Evolutionary conservation across 805 yeast genomes (phyloP), one percentile per base, ranked within the genome.

Genomic region (Candida bentonensis): DNA sequence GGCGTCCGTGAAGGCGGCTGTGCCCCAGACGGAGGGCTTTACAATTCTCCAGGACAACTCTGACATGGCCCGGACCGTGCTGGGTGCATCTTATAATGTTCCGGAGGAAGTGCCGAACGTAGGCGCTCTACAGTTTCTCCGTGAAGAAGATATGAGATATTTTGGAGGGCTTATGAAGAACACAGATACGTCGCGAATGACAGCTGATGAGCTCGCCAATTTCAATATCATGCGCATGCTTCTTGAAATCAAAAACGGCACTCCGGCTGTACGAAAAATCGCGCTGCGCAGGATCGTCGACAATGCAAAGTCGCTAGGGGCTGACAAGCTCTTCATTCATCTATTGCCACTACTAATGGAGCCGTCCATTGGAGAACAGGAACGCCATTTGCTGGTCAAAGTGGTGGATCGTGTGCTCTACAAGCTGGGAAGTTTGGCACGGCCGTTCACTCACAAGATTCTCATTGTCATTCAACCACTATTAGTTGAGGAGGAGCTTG

Each of bases 321-420:
- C 95, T 0, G 71, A 74, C 41, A 55, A 76, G 0, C 59, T 88
- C 15, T 79, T 88, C 53, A 73, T 76, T 46, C 78, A 76, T 47
- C 68, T 85, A n/a, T 64, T 88, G 15, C 95, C 96, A 0, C 61
- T 89, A 22, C 62, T 88, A 39, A 64, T 81, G 56, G 95, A 85
- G 49, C 76, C 76, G 33, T 60, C 73, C 2, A 61, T 87, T 22
- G 89, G 79, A 50, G 92, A 83, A 41, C 82, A 78, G 50, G 96
- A 89, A 59, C 70, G 95, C 15, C 94, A 85, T 63, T 59, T 86
- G 11, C 65, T 89, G 45, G 82, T 86, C 13, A 88, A 87, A 58
- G 73, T 84, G 5, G 63, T 83, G 13, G 85, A 79, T 28, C 65
- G 95, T 27, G 66, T 85, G 0, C 59, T 88, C 4, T 76, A 73